Conservation (phyloP, 768 basidiomycete genomes). For the Coprinopsis strossmayeri region DNA sequence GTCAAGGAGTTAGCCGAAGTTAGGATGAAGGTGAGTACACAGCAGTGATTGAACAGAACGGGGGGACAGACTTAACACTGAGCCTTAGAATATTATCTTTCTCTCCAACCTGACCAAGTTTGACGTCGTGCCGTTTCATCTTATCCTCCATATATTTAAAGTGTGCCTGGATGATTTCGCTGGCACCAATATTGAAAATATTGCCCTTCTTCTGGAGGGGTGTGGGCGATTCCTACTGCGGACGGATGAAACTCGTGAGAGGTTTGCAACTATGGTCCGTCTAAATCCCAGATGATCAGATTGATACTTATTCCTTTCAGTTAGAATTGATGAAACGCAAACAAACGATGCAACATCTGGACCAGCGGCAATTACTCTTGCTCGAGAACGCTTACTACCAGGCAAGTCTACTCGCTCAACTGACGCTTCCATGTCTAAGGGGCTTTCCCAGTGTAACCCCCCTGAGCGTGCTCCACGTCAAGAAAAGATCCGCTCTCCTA, state of each 20-base stretch:
- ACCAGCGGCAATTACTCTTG: constrained; percentile 81
- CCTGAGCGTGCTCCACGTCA: constrained; percentile 86
- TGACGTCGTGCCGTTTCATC: constrained; percentile 79
- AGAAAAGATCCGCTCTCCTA: constrained; percentile 77
- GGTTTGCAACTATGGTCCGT: constrained; percentile 81
- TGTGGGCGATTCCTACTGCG: constrained; percentile 90
- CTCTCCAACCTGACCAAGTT: constrained; percentile 95
- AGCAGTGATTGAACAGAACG: too few species aligned
- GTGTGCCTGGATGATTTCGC: constrained; percentile 95
- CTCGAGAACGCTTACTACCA: constrained; percentile 99
- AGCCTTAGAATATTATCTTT: constrained; percentile 85
- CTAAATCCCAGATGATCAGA: constrained; percentile 3
- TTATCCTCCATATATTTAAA: constrained; percentile 95
- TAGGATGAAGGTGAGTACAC: constrained; percentile 75
- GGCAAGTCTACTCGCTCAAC: constrained; percentile 31
- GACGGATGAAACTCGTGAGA: constrained; percentile 79
- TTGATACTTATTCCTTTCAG: constrained; percentile 28
- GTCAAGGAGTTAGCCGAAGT: constrained; percentile 85
- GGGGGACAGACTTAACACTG: too few species aligned
- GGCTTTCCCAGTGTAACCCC: constrained; percentile 74
- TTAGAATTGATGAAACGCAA: constrained; percentile 93
- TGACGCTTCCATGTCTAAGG: neutral
- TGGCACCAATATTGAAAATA: constrained; percentile 88
- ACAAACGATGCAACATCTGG: constrained; percentile 88
- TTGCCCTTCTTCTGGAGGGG: constrained; percentile 85